A percentile compares a stretch with the other conserved stretches of the same genome.
Conservation (phyloP, 805 yeast species). For the Candida khao-thaluensis region DNA sequence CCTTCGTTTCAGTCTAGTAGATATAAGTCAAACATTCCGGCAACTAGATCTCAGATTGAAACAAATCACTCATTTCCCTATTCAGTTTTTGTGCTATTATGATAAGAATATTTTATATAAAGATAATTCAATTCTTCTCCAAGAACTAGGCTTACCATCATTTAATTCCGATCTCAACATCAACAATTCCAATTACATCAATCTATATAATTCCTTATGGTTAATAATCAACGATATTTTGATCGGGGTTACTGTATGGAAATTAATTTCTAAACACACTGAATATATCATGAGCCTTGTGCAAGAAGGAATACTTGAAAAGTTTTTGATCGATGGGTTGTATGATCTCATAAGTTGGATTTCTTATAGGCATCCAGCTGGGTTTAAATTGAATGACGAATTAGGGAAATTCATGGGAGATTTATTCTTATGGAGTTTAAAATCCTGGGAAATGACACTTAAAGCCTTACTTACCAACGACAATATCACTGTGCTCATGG, state of each 20-base stretch:
- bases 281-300: constrained; percentile 22
- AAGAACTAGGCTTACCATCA: constrained; percentile 39
- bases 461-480: constrained; percentile 1
- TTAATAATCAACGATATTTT: constrained; percentile 77
- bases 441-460: constrained; percentile 50
- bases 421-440: constrained; percentile 78
- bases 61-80: constrained; percentile 76
- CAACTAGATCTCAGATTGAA: constrained; percentile 77
- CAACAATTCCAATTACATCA: constrained; percentile 57
- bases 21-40: constrained; percentile 61
- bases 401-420: constrained; percentile 85
- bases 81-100: constrained; percentile 64
- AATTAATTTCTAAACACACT: constrained; percentile 40
- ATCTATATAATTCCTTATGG: constrained; percentile 87
- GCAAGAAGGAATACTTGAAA: constrained; percentile 31
- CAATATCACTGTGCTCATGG: neutral
- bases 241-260: constrained; percentile 61
- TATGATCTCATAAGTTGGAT: constrained; percentile 62
- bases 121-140: constrained; percentile 37
- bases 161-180: constrained; percentile 37
- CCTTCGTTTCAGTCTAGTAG: constrained; percentile 27
- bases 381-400: constrained; percentile 86
- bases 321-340: constrained; percentile 45
- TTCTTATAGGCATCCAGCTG: constrained; percentile 82
- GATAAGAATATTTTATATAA: constrained; percentile 41